Evolutionary conservation across 257 asterid species (phyloP).

Genomic region (Henckelia pumila): DNA sequence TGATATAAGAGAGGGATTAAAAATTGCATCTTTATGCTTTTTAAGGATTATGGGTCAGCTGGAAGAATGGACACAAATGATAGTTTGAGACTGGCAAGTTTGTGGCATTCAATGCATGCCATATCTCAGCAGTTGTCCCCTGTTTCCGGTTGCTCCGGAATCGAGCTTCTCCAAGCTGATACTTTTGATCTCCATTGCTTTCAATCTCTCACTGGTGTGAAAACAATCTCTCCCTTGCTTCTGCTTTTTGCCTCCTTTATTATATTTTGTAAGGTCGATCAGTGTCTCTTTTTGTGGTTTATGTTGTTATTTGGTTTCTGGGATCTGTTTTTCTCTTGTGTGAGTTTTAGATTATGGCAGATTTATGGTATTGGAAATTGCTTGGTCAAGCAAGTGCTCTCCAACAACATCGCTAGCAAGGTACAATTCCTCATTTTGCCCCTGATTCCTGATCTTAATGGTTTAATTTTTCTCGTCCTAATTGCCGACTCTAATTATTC

Average conservation of each 20-base stretch:
- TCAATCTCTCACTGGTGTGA: slow-evolving; percentile 85
- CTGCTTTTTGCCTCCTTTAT: not conserved
- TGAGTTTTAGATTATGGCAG: not conserved
- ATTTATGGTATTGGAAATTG: not conserved
- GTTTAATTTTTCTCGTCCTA: not conserved
- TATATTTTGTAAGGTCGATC: not conserved
- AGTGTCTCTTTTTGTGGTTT: not conserved
- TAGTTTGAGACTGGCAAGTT: slow-evolving; percentile 86
- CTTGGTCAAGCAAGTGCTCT: slow-evolving; percentile 25
- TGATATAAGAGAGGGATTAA: not conserved
- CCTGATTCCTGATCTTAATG: not conserved
- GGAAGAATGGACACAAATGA: slow-evolving; percentile 98
- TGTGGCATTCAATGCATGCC: slow-evolving; percentile 99
- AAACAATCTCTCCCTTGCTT: no score
- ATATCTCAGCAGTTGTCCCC: slow-evolving; percentile 98
- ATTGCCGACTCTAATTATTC: not conserved
- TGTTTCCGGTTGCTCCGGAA: slow-evolving; percentile 73
- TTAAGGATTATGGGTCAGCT: slow-evolving; percentile 79
- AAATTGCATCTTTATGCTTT: slow-evolving; percentile 5
- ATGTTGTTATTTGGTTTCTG: not conserved
- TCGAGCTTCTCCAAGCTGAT: slow-evolving; percentile 94
- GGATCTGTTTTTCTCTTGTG: not conserved
- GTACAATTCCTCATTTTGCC: not conserved
- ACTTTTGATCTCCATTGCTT: slow-evolving; percentile 92
- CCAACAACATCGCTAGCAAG: slow-evolving; percentile 47